Percentiles rank a stretch among this genome's conserved stretches.
phyloP scores from a whole-genome alignment of 2,329 filamentous ascomycete species.

The Xylaria sp. region DNA sequence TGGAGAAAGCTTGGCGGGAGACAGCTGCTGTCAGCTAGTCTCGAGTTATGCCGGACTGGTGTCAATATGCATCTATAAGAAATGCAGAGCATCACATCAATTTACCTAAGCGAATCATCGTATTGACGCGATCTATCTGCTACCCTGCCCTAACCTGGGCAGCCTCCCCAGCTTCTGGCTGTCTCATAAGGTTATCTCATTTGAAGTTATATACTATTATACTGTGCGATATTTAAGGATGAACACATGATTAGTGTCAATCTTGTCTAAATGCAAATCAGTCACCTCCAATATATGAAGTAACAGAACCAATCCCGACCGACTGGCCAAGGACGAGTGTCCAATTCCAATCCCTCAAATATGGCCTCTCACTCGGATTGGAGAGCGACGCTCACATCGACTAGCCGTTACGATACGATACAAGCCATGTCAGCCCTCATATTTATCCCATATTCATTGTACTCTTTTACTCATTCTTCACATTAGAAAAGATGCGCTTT shows the following conservation, averaged over 20 bases:
- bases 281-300: too few species aligned
- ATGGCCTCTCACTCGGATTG: conserved; percentile 49
- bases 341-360: conserved; percentile 16
- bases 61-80: neutral
- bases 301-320: neutral
- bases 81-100: too few species aligned
- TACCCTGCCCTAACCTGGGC: too few species aligned
- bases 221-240: too few species aligned
- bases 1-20: too few species aligned
- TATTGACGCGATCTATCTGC: neutral
- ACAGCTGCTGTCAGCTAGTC: neutral
- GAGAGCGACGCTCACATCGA: conserved; percentile 59
- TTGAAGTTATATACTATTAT: too few species aligned
- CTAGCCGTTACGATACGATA: conserved; percentile 67
- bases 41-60: neutral
- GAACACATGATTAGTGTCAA: too few species aligned
- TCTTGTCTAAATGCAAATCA: too few species aligned
- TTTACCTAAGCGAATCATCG: neutral
- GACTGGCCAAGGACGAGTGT: neutral
- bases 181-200: too few species aligned
- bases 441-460: neutral
- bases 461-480: conserved; percentile 20
- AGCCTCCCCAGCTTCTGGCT: too few species aligned
- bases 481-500: conserved; percentile 38
- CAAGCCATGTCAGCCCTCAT: conserved; percentile 60